These are phyloP conservation scores for Hyphodiscus sp. DNA, from an alignment of 2,329 filamentous ascomycete species.

Conservation along the genomic window DNA sequence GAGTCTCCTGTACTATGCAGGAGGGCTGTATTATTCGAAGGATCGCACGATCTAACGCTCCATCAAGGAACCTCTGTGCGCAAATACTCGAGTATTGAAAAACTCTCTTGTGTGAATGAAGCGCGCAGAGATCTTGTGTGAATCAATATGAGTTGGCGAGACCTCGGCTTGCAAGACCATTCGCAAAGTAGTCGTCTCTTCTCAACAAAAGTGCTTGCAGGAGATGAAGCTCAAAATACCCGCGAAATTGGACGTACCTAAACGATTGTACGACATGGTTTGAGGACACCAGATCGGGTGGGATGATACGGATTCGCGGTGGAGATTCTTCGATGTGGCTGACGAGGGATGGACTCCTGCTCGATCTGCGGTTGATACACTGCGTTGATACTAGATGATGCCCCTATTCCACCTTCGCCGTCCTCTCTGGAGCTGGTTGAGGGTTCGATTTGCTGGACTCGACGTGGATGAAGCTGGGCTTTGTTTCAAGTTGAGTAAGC, in stretches of 20 bases:
- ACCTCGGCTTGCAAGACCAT: conserved; percentile 1
- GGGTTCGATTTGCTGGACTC: neutral
- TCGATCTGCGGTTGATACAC: neutral
- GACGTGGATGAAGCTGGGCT: neutral
- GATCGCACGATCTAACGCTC: neutral
- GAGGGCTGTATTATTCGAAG: conserved; percentile 3
- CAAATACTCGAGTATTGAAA: conserved; percentile 1
- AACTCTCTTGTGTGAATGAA: neutral
- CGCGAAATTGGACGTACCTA: conserved; percentile 49
- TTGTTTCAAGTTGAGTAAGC: neutral
- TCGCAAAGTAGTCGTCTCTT: conserved; percentile 1
- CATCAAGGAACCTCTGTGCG: conserved; percentile 13
- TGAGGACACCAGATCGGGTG: neutral
- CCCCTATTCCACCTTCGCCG: neutral
- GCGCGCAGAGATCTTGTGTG: neutral
- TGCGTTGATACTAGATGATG: neutral
- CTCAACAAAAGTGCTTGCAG: neutral
- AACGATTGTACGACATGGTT: conserved; percentile 65
- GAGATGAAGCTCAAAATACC: conserved; percentile 1
- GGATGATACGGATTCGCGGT: neutral
- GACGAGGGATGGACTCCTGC: neutral
- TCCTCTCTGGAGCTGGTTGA: neutral
- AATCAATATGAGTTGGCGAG: neutral
- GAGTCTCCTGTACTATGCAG: conserved; percentile 21
- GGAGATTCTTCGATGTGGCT: conserved; percentile 1